phyloP scores from a whole-genome alignment of 2,329 filamentous ascomycete genomes.

The Colletotrichum sp. region DNA sequence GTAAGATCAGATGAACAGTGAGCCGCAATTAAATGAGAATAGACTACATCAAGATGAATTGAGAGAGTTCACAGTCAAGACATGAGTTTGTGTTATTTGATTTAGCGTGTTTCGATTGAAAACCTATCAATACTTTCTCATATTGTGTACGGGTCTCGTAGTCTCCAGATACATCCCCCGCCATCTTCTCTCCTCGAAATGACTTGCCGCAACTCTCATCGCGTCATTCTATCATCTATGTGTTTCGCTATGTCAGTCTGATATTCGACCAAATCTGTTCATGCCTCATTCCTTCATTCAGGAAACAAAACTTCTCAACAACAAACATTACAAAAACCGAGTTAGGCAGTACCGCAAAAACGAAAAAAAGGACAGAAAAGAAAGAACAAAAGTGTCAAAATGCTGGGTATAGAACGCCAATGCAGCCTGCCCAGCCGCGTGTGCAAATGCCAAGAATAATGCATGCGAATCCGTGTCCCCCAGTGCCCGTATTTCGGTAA shows the following conservation, averaged over 20 bases:
- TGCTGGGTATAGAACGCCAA: constrained; percentile 22
- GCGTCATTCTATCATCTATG: constrained; percentile 12
- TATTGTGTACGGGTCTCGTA: background rate
- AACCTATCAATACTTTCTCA: constrained; percentile 1
- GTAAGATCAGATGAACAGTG: background rate
- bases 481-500: background rate
- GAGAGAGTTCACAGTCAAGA: background rate
- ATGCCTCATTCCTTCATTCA: background rate
- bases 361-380: background rate
- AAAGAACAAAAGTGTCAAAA: background rate
- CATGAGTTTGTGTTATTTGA: background rate
- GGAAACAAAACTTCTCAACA: background rate
- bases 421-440: constrained; percentile 13
- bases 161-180: background rate
- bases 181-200: background rate
- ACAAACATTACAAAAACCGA: constrained; percentile 6
- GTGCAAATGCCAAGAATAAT: constrained; percentile 7
- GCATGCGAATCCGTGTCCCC: background rate
- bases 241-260: constrained; percentile 14
- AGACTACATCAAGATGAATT: background rate
- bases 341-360: background rate
- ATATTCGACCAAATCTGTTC: background rate
- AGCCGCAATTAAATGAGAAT: background rate
- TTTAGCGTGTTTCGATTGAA: background rate
- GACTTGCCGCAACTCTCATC: background rate